Conservation (phyloP, 1,139 yeast species). For the Yamadazyma trypodendri region DNA sequence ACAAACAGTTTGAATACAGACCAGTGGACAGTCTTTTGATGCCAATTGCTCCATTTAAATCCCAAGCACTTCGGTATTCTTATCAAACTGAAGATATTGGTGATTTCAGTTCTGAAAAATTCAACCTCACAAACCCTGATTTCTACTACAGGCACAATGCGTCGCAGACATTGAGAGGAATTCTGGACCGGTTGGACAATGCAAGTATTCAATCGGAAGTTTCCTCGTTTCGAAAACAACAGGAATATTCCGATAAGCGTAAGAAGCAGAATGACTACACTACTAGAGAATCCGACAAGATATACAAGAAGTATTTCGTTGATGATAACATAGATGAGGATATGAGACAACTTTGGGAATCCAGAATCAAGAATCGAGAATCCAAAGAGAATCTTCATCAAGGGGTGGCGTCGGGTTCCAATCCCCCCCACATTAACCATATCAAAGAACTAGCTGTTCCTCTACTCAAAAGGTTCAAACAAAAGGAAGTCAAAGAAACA, state of each 20-base stretch:
- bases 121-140: constrained; percentile 7
- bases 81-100: too few species aligned
- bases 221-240: constrained; percentile 23
- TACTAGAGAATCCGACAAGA: constrained; percentile 49
- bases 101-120: not conserved
- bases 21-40: constrained; percentile 20
- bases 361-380: constrained; percentile 25
- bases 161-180: constrained; percentile 10
- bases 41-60: constrained; percentile 5
- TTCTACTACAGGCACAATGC: constrained; percentile 18
- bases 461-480: not conserved
- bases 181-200: constrained; percentile 1
- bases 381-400: not conserved
- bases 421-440: not conserved
- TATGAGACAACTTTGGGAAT: constrained; percentile 50
- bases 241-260: constrained; percentile 22
- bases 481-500: constrained; percentile 1
- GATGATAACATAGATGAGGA: constrained; percentile 50
- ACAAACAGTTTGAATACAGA: constrained; percentile 33
- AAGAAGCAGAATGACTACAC: constrained; percentile 39
- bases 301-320: constrained; percentile 40
- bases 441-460: too few species aligned
- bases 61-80: constrained; percentile 1
- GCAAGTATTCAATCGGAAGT: constrained; percentile 8
- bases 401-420: too few species aligned